Percentiles rank a stretch among this genome's conserved stretches.
These are phyloP conservation scores for Kodamaea neixiangensis DNA, from an alignment of 805 yeast genomes.

Conservation along the genomic window DNA sequence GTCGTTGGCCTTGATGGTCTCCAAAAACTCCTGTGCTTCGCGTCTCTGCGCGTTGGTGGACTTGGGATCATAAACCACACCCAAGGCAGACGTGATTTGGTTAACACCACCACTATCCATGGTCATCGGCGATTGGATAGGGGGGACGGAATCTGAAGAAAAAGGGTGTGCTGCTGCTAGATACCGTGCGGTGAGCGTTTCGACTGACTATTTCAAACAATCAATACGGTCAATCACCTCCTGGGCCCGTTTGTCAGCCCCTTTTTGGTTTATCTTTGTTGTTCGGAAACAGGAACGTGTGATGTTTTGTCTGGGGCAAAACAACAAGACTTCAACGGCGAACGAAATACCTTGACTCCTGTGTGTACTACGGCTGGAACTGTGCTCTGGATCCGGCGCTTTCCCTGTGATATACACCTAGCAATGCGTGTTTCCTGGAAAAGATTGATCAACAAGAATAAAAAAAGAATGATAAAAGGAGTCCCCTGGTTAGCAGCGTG, in stretches of 20 bases:
- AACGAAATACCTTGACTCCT: background rate
- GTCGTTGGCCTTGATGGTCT: slow-evolving; percentile 69
- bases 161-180: background rate
- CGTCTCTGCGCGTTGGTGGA: slow-evolving; percentile 59
- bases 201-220: background rate
- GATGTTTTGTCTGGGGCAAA: background rate
- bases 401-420: background rate
- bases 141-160: background rate
- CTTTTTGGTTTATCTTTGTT: background rate
- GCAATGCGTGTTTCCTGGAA: background rate
- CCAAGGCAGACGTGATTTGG: slow-evolving; percentile 78
- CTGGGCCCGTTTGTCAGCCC: background rate
- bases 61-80: slow-evolving; percentile 66
- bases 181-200: background rate
- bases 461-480: slow-evolving; percentile 4
- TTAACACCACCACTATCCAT: slow-evolving; percentile 71
- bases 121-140: slow-evolving; percentile 17
- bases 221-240: background rate
- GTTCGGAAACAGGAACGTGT: background rate
- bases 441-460: background rate
- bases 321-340: background rate
- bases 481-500: slow-evolving; percentile 1
- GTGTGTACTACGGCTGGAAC: background rate
- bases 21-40: slow-evolving; percentile 65
- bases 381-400: background rate